Evolutionary conservation across 2,329 filamentous ascomycete species (phyloP).

Genomic region (Huntiella savannae): DNA sequence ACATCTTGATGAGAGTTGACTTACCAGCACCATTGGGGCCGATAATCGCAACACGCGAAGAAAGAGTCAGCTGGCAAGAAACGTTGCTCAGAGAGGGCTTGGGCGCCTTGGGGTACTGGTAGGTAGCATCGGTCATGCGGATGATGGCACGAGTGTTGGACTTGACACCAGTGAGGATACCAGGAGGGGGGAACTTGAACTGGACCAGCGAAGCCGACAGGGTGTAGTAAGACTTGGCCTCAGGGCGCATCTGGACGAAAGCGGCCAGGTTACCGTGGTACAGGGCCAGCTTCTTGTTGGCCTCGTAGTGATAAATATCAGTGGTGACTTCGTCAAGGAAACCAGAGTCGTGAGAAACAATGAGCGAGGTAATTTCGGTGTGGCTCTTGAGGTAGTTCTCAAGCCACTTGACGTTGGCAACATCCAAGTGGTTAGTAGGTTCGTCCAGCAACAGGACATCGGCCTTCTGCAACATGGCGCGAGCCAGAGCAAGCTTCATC

Average conservation of each 20-base stretch:
- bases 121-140: conserved; percentile 80
- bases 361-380: conserved; percentile 88
- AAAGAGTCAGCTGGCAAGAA: conserved; percentile 71
- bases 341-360: conserved; percentile 94
- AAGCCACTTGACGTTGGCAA: conserved; percentile 89
- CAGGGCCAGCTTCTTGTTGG: conserved; percentile 75
- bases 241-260: conserved; percentile 78
- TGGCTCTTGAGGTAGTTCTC: conserved; percentile 92
- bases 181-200: conserved; percentile 96
- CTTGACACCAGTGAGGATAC: conserved; percentile 88
- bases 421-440: conserved; percentile 96
- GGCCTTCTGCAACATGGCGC: conserved; percentile 92
- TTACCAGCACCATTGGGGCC: conserved; percentile 96
- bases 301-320: conserved; percentile 97
- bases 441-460: conserved; percentile 94
- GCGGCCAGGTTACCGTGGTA: conserved; percentile 67
- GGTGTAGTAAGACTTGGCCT: conserved; percentile 96
- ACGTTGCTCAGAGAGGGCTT: conserved; percentile 82
- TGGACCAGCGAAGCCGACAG: conserved; percentile 72
- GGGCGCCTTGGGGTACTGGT: conserved; percentile 73
- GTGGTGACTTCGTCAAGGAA: conserved; percentile 97
- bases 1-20: conserved; percentile 90
- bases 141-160: conserved; percentile 86
- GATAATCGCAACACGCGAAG: conserved; percentile 87
- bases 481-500: conserved; percentile 94